Base-by-base conservation (phyloP, 2,329 filamentous ascomycete genomes). In the Parasarocladium wereldwijsianum region DNA sequence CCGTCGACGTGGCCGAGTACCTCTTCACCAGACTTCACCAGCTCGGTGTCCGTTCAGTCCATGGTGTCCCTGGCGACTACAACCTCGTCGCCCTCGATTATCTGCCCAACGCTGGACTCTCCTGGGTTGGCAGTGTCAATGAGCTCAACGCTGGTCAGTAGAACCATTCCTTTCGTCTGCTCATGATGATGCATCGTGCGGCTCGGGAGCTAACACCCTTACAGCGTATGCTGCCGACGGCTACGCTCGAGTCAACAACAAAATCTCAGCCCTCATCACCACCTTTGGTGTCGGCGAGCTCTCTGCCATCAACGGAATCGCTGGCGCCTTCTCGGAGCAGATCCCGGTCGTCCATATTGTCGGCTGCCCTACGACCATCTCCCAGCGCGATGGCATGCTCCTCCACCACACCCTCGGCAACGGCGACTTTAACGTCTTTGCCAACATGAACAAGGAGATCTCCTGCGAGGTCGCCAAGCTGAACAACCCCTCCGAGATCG, bases 351-450 rank as follows among this genome's bases (percentile, higher is more conserved):
- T 81, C 17, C 77, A 84, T 49, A 73, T 78, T 33, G 72, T 77
- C 23, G 62, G 62, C 28, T 64, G 57, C 37, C 62, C 62, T 1
- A 60, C 60, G 9, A 63, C 58, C 21, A 43, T 56, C 34, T 63
- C 60, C 11, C 60, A 65, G 46, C 53, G 52, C 27, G 53, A 58
- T 31, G 56, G 57, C 39, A 60, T 62, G 54, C 50, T 64, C 19
- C 52, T 66, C 18, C 75, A 81, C 43, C 78, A 83, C 50, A 81
- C 77, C 1, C 67, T 83, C 2, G 75, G 72, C 33, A 80, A 82
- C 41, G 77, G 83, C 35, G 77, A 92, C 55, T 92, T 81, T 54
- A 75, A 79, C 36, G 80, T 84, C 32, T 93, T 92, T 50, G 66
- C 73, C 40, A 70, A 81, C 45, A 92, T 93, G 77, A 80, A 65